Conservation (phyloP, 2,329 filamentous ascomycete species). For the Colletotrichum echinochloae region DNA sequence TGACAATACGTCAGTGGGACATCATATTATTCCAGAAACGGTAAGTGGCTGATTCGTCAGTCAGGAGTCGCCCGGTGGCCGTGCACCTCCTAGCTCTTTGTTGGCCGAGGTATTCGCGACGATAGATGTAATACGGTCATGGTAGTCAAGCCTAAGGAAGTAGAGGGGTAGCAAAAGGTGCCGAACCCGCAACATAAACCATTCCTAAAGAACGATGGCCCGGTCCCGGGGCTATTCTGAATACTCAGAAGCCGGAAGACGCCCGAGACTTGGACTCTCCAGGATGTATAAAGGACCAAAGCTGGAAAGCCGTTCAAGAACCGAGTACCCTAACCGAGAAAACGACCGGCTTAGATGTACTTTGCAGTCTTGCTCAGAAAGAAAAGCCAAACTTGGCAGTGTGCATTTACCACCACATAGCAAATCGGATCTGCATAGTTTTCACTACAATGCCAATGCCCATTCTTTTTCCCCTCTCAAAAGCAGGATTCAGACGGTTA, state of each 20-base stretch:
- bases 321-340: no score
- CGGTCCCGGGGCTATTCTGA: background rate
- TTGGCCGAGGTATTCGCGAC: no score
- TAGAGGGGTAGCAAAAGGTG: background rate
- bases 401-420: background rate
- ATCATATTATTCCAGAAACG: background rate
- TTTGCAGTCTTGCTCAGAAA: background rate
- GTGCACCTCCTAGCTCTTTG: background rate
- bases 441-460: background rate
- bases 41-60: no score
- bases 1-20: background rate
- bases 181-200: no score
- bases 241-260: no score
- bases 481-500: background rate
- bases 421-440: background rate
- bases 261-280: background rate
- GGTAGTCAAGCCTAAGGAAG: accelerated
- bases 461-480: no score
- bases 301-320: background rate
- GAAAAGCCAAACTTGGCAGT: background rate
- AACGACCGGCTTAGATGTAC: background rate
- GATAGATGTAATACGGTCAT: background rate
- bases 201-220: background rate
- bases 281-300: no score
- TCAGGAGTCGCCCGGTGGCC: no score